Evolutionary conservation across 306 rosid genomes (phyloP).

Genomic region (Benincasa hispida): DNA sequence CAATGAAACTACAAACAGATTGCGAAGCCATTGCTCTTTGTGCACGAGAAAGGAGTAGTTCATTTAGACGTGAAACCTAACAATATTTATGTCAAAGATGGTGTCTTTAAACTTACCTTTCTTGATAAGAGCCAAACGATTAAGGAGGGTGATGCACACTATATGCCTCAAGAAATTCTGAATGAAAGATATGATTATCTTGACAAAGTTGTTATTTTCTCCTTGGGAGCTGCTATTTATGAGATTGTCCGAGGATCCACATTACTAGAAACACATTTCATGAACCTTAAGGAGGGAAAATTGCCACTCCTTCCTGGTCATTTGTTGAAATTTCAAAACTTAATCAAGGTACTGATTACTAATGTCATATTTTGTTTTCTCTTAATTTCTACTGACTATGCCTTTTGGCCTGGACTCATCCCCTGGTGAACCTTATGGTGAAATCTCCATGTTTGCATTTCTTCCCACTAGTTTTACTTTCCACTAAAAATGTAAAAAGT

Average conservation of each 20-base stretch:
- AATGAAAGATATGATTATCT: conserved; percentile 74
- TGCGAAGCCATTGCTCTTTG: conserved; percentile 57
- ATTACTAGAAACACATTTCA: conserved; percentile 56
- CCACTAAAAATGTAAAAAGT: background rate
- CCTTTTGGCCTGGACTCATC: background rate
- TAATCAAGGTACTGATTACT: conserved; percentile 58
- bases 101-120: conserved; percentile 81
- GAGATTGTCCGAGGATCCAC: conserved; percentile 55
- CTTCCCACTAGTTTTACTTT: background rate
- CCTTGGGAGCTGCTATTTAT: conserved; percentile 66
- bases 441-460: background rate
- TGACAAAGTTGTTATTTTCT: conserved; percentile 80
- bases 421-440: background rate
- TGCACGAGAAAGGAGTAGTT: conserved; percentile 66
- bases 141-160: conserved; percentile 95
- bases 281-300: conserved; percentile 63
- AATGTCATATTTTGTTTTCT: background rate
- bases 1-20: conserved; percentile 27
- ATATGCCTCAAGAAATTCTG: conserved; percentile 85
- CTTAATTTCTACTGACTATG: background rate
- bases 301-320: conserved; percentile 75
- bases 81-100: conserved; percentile 69
- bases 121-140: conserved; percentile 66
- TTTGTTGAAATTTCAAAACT: conserved; percentile 75
- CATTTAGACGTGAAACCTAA: conserved; percentile 92